A percentile compares a stretch with the other conserved stretches of the same genome.
Conservation (phyloP, 2,329 filamentous ascomycete genomes). For the Ascochyta rabiei region DNA sequence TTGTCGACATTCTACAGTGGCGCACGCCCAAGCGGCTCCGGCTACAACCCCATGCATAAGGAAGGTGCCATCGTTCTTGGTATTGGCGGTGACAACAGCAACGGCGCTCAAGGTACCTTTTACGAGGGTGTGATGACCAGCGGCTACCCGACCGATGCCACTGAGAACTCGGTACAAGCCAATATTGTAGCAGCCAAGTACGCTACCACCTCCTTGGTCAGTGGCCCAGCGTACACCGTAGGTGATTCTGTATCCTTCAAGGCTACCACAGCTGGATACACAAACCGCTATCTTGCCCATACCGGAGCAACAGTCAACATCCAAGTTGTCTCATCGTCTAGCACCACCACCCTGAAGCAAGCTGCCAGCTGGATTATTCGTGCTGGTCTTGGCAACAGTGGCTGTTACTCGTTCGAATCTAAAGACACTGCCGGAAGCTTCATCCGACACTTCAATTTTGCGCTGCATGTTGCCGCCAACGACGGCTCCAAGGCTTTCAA, state of each 20-base stretch:
- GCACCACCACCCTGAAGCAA: constrained; percentile 56
- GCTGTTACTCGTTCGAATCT: constrained; percentile 67
- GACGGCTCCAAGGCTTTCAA: constrained; percentile 63
- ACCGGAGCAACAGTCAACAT: constrained; percentile 59
- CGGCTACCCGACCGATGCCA: constrained; percentile 65
- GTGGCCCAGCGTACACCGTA: constrained; percentile 55
- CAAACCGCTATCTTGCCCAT: constrained; percentile 62
- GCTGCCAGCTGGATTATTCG: constrained; percentile 65
- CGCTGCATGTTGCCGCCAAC: constrained; percentile 56
- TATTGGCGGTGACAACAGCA: constrained; percentile 72
- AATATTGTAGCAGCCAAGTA: constrained; percentile 67
- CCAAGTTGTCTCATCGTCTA: constrained; percentile 61
- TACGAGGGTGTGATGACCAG: constrained; percentile 70
- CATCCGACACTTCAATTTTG: constrained; percentile 63
- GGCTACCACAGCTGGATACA: constrained; percentile 62
- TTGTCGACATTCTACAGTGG: constrained; percentile 67
- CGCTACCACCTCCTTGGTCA: constrained; percentile 54
- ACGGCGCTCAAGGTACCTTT: constrained; percentile 65
- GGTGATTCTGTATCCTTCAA: constrained; percentile 61
- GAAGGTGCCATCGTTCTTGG: constrained; percentile 71
- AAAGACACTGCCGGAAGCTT: constrained; percentile 63
- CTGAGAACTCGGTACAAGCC: constrained; percentile 64
- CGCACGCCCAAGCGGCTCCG: constrained; percentile 56
- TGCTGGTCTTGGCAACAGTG: constrained; percentile 62
- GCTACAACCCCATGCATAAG: constrained; percentile 68